Evolutionary conservation across 139 green algal species (phyloP).

Genomic region (Coelastrella sp.): DNA sequence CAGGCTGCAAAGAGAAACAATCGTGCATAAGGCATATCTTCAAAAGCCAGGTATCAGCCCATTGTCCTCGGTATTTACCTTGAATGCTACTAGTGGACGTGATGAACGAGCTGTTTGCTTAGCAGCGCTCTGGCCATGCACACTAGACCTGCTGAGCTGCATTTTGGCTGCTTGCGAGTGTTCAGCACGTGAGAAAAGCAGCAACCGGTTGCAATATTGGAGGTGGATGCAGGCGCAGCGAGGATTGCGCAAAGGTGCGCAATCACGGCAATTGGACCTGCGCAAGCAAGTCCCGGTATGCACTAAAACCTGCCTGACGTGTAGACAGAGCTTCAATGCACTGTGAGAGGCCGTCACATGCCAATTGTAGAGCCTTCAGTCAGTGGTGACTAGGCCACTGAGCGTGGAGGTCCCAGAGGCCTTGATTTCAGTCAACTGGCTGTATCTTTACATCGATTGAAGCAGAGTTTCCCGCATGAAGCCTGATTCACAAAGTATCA

Average conservation of each 20-base stretch:
- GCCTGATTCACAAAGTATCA: not conserved
- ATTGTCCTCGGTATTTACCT: conserved; percentile 4
- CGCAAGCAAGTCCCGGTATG: not conserved
- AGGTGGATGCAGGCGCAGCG: too few relatives aligned
- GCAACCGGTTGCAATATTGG: not conserved
- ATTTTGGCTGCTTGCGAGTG: conserved; percentile 32
- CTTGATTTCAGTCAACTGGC: too few relatives aligned
- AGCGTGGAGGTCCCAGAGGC: too few relatives aligned
- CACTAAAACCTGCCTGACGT: not conserved
- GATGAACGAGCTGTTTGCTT: conserved; percentile 1
- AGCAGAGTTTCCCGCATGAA: not conserved
- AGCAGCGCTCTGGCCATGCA: conserved; percentile 2
- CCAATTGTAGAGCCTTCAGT: too few relatives aligned
- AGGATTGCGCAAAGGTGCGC: not conserved
- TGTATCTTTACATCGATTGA: not conserved
- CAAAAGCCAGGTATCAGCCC: not conserved
- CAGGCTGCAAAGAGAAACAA: conserved; percentile 19
- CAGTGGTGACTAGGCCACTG: too few relatives aligned
- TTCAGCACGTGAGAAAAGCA: not conserved
- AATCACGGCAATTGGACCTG: not conserved
- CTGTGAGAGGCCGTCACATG: too few relatives aligned
- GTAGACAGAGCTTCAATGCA: not conserved
- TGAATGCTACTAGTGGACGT: not conserved
- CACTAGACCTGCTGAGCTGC: conserved; percentile 42
- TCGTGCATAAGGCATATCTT: conserved; percentile 11